Percentiles rank a stretch among this genome's conserved stretches.
Conservation (phyloP, 139 green algal genomes). For the Coelastrella sp. region DNA sequence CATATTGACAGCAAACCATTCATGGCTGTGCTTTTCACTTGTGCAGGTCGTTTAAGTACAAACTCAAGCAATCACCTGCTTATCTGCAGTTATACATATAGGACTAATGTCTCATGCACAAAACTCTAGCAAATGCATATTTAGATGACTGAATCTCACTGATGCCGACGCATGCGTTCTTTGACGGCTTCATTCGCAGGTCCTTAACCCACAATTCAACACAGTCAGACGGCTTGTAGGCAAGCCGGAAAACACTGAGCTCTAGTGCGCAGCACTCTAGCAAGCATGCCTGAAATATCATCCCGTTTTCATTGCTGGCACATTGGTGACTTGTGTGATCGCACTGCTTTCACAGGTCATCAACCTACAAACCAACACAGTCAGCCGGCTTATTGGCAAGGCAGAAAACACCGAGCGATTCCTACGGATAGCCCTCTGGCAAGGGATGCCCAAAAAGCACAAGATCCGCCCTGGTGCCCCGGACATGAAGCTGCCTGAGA, state of each 20-base stretch:
- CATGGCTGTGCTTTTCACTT: too few relatives aligned
- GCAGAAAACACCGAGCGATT: conserved; percentile 98
- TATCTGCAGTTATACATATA: too few relatives aligned
- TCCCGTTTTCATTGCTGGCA: too few relatives aligned
- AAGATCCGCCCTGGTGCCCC: conserved; percentile 29
- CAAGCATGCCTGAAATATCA: too few relatives aligned
- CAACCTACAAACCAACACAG: conserved; percentile 90
- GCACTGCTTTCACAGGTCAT: conserved; percentile 54
- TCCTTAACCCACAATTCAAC: conserved; percentile 93
- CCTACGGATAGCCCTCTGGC: conserved; percentile 90
- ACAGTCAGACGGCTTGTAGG: conserved; percentile 82
- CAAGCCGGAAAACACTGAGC: conserved; percentile 96
- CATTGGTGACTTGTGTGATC: too few relatives aligned
- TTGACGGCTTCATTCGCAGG: background rate
- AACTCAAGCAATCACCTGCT: too few relatives aligned
- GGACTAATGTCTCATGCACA: too few relatives aligned
- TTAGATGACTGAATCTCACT: too few relatives aligned
- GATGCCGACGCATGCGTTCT: too few relatives aligned
- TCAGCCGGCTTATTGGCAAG: conserved; percentile 88
- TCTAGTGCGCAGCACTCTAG: conserved; percentile 90
- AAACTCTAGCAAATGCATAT: too few relatives aligned
- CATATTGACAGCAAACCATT: too few relatives aligned
- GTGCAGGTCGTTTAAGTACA: too few relatives aligned
- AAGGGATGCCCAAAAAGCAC: conserved; percentile 61
- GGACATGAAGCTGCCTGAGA: conserved; percentile 42